phyloP scores from a whole-genome alignment of 129 eudicot genomes.

The Tagetes patula region DNA sequence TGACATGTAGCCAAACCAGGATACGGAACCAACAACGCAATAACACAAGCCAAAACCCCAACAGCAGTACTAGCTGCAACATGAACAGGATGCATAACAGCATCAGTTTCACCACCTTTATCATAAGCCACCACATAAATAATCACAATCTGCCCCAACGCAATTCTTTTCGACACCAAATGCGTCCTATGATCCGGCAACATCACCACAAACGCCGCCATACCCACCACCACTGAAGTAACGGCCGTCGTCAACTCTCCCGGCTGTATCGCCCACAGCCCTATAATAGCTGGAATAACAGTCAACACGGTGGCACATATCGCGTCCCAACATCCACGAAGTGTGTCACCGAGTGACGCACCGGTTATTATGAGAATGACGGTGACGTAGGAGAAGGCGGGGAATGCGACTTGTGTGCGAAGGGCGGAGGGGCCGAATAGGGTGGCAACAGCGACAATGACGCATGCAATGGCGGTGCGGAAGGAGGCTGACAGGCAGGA shows the following conservation, averaged over 20 bases:
- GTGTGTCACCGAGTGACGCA: slow-evolving; percentile 78
- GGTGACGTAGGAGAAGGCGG: slow-evolving; percentile 81
- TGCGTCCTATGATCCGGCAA: slow-evolving; percentile 54
- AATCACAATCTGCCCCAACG: slow-evolving; percentile 82
- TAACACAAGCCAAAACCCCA: slow-evolving; percentile 75
- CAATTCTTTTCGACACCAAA: slow-evolving; percentile 69
- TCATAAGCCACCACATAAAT: slow-evolving; percentile 63
- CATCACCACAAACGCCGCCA: slow-evolving; percentile 65
- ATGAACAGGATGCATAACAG: slow-evolving; percentile 79
- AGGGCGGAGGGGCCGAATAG: slow-evolving; percentile 68
- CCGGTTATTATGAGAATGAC: slow-evolving; percentile 65
- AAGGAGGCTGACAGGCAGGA: slow-evolving; percentile 55
- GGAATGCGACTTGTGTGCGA: slow-evolving; percentile 50
- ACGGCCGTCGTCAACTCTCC: slow-evolving; percentile 39
- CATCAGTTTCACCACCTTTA: slow-evolving; percentile 47
- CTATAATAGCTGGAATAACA: slow-evolving; percentile 58
- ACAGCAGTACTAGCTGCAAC: slow-evolving; percentile 82
- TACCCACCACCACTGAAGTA: slow-evolving; percentile 47
- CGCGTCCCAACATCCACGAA: slow-evolving; percentile 71
- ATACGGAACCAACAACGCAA: slow-evolving; percentile 77
- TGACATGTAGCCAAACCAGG: slow-evolving; percentile 66
- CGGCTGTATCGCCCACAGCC: slow-evolving; percentile 58
- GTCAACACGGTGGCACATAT: slow-evolving; percentile 50
- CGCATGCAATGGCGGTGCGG: slow-evolving; percentile 75
- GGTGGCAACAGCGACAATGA: slow-evolving; percentile 64